Base-by-base conservation (phyloP, 805 yeast species). In the Saccharomycopsis sp. region DNA sequence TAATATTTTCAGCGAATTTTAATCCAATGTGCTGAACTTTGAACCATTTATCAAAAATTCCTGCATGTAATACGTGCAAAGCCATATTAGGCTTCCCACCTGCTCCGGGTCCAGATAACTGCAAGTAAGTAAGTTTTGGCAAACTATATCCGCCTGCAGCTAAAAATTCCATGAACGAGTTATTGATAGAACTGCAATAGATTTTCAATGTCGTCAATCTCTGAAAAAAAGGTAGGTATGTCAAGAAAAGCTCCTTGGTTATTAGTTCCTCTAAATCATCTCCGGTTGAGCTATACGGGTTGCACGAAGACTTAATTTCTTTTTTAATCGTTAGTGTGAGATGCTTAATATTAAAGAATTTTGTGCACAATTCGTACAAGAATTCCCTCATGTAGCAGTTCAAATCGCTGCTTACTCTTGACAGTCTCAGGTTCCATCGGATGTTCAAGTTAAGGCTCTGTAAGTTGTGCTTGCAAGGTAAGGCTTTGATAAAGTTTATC, bases 1-100 rank as follows among this genome's bases (percentile, higher is more conserved):
- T 44, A 59, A 71, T 74, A 8, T 63, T 57, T 20, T 70, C 60
- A 34, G 70, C 63, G 56, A 79, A 74, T 3, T 72, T 68, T 47
- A 70, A 60, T 1, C 84, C 86, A 5, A 79, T 75, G 62, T 79
- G 82, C 62, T 79, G 82, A 1, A 81, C 80, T 57, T 79, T 73
- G 60, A 74, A 73, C 85, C 85, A 81, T 59, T 78, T 79, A 65
- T 82, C 86, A 64, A 74, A 75, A 2, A 82, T 71, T 2, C 80
- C 79, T 9, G 82, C 82, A 64, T 80, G 80, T 1, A 73, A 70
- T 67, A 76, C 79, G 14, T 80, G 83, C 21, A 79, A 67, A 0
- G 84, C 85, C 72, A 77, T 66, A 61, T 79, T 78, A 20, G 83
- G 85, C 1, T 77, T 71, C 1, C 81, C 82, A 1, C 82, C 80